These are phyloP conservation scores for Candida namnaoensis DNA, from an alignment of 805 yeast species.

Conservation along the genomic window DNA sequence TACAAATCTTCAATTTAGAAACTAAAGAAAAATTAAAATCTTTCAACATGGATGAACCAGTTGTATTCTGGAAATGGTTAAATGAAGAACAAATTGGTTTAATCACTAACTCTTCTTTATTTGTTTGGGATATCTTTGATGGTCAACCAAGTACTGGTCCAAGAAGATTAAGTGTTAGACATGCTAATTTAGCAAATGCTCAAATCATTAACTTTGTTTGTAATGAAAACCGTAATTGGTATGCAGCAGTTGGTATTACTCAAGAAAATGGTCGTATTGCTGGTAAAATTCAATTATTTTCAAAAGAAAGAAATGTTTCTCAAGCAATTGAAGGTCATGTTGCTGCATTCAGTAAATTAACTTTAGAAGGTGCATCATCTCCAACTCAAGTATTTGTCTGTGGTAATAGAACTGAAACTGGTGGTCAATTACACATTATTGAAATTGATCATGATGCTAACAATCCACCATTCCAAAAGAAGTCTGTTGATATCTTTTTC, in stretches of 20 bases:
- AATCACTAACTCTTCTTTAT: conserved; percentile 69
- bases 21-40: conserved; percentile 86
- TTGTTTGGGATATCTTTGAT: conserved; percentile 79
- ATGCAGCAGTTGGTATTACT: conserved; percentile 89
- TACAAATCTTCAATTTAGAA: conserved; percentile 87
- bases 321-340: conserved; percentile 99
- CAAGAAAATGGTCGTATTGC: conserved; percentile 92
- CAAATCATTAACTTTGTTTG: conserved; percentile 89
- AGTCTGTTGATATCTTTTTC: conserved; percentile 86
- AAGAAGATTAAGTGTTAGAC: conserved; percentile 70
- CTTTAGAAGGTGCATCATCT: conserved; percentile 62
- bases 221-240: conserved; percentile 80
- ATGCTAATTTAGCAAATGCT: conserved; percentile 64
- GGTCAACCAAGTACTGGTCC: conserved; percentile 77
- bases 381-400: conserved; percentile 82
- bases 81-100: conserved; percentile 66
- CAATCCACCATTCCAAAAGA: conserved; percentile 81
- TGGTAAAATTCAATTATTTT: conserved; percentile 91
- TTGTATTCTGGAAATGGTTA: conserved; percentile 95
- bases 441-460: conserved; percentile 93
- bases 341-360: conserved; percentile 74
- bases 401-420: conserved; percentile 77
- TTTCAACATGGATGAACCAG: conserved; percentile 78
- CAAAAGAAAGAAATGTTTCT: conserved; percentile 82
- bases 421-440: conserved; percentile 79